phyloP scores from a whole-genome alignment of 345 rosid species.

The Citrus inodora region DNA sequence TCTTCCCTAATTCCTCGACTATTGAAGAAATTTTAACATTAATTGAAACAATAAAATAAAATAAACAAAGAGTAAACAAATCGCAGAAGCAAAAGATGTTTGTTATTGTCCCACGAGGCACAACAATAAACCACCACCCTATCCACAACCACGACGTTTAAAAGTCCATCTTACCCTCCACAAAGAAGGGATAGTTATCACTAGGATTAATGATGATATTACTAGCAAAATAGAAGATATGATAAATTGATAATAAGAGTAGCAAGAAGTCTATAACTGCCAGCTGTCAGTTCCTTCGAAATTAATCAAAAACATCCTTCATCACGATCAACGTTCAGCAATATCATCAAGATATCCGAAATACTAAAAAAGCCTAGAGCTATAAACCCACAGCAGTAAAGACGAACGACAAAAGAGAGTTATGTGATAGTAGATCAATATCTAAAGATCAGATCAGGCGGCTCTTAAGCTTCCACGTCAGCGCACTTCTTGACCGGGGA shows the following conservation, averaged over 20 bases:
- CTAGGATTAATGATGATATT: too few species aligned
- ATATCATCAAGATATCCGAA: background rate
- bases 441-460: conserved; percentile 24
- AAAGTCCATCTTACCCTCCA: background rate
- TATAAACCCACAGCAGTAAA: background rate
- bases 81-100: background rate
- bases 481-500: conserved; percentile 36
- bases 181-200: too few species aligned
- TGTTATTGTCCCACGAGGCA: background rate
- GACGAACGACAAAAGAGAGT: background rate
- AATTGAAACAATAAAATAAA: background rate
- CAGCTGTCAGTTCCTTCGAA: conserved; percentile 11
- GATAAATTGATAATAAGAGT: too few species aligned
- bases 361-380: background rate
- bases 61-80: background rate
- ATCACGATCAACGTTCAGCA: background rate
- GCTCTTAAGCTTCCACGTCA: conserved; percentile 45
- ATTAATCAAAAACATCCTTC: background rate
- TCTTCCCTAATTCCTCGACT: background rate
- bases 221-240: too few species aligned
- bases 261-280: background rate
- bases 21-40: background rate
- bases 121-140: background rate
- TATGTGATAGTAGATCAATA: background rate
- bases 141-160: background rate